Percentiles rank a stretch among this genome's conserved stretches.
Conservation (phyloP, 2,329 filamentous ascomycete genomes). For the Colletotrichum zoysiae region DNA sequence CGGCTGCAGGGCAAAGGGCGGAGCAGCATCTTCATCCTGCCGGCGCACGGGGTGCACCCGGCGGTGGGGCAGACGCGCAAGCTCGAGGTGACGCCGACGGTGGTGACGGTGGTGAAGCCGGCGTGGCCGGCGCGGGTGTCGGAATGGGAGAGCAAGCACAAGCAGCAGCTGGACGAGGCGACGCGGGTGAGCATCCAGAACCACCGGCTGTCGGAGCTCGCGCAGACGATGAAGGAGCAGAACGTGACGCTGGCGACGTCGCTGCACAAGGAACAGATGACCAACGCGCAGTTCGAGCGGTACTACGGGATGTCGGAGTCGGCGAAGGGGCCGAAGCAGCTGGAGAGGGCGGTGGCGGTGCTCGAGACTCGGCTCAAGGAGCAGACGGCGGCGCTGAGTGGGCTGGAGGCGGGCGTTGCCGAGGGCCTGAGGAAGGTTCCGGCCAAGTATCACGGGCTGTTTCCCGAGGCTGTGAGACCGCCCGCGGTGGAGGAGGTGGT, state of each 20-base stretch:
- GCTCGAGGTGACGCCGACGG: conserved; percentile 59
- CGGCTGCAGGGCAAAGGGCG: conserved; percentile 60
- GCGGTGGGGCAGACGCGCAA: conserved; percentile 56
- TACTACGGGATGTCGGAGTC: conserved; percentile 28
- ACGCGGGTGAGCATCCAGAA: conserved; percentile 30
- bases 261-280: conserved; percentile 24
- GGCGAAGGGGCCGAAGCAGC: not conserved
- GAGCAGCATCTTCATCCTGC: conserved; percentile 66
- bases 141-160: conserved; percentile 47
- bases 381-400: conserved; percentile 4
- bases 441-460: not conserved
- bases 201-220: conserved; percentile 41
- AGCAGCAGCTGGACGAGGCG: conserved; percentile 44
- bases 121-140: conserved; percentile 50
- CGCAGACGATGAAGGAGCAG: conserved; percentile 38
- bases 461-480: not conserved
- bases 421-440: conserved; percentile 6
- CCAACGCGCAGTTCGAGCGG: conserved; percentile 30
- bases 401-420: not conserved
- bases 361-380: conserved; percentile 13
- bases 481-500: not conserved
- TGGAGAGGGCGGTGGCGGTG: conserved; percentile 22
- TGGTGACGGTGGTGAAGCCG: conserved; percentile 48
- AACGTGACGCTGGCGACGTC: conserved; percentile 32
- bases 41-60: conserved; percentile 62